Percentiles rank a stretch among this genome's conserved stretches.
Evolutionary conservation across 805 yeast genomes (phyloP).

Genomic region (Hanseniaspora occidentalis): DNA sequence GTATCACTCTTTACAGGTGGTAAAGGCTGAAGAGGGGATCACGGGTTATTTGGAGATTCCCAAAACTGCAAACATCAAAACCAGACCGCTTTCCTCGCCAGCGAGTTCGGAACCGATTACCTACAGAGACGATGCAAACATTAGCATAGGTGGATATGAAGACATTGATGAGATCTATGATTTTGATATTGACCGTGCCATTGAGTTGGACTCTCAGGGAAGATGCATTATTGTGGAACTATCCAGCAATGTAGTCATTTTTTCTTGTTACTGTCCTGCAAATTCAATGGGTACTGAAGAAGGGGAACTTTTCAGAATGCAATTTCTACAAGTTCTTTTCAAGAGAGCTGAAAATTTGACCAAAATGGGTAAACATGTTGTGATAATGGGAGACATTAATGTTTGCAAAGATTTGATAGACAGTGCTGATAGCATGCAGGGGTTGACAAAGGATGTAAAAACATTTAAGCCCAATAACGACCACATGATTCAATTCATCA

Average conservation of each 20-base stretch:
- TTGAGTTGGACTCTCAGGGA: constrained; percentile 69
- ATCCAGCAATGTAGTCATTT: constrained; percentile 44
- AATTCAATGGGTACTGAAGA: constrained; percentile 62
- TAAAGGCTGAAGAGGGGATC: constrained; percentile 82
- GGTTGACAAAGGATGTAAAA: constrained; percentile 15
- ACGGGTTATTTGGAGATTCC: constrained; percentile 43
- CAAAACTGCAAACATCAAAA: constrained; percentile 11
- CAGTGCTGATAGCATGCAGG: constrained; percentile 52
- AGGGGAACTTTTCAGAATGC: constrained; percentile 45
- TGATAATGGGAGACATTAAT: constrained; percentile 83
- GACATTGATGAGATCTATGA: constrained; percentile 19
- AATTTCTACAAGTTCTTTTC: constrained; percentile 48
- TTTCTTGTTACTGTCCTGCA: constrained; percentile 82
- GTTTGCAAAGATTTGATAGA: constrained; percentile 72
- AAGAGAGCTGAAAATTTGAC: constrained; percentile 46
- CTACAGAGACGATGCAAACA: constrained; percentile 13
- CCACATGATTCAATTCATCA: constrained; percentile 25
- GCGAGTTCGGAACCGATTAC: constrained; percentile 4
- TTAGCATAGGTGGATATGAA: constrained; percentile 66
- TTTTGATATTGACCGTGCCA: constrained; percentile 26
- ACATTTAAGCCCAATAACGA: constrained; percentile 15
- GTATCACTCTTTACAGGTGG: constrained; percentile 34
- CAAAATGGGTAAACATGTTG: constrained; percentile 49
- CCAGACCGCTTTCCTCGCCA: not conserved
- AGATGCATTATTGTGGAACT: constrained; percentile 68